These are phyloP conservation scores for Talaromyces sp. DNA, from an alignment of 2,329 filamentous ascomycete genomes.

Conservation along the genomic window DNA sequence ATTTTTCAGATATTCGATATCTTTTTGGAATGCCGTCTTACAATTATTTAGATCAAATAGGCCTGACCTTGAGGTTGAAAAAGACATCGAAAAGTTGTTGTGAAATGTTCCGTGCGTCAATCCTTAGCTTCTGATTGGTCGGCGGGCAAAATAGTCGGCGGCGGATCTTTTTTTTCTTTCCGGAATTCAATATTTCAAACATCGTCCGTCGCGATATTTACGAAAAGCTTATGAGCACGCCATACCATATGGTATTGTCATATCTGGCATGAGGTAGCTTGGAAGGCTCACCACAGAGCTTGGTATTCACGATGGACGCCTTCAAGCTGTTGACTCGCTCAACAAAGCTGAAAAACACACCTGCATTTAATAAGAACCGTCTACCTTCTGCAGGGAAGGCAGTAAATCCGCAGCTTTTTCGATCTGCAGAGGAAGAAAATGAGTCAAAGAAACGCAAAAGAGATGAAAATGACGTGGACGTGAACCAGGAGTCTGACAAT, in stretches of 20 bases:
- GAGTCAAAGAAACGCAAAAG: conserved; percentile 34
- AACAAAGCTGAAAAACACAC: conserved; percentile 34
- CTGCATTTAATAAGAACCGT: conserved; percentile 20
- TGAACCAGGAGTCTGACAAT: conserved; percentile 16
- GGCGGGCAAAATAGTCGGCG: neutral
- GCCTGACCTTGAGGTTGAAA: neutral
- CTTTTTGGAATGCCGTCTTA: neutral
- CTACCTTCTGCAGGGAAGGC: conserved; percentile 38
- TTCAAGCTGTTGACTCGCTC: conserved; percentile 41
- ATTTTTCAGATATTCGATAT: neutral
- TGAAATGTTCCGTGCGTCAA: neutral
- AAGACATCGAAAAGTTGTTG: neutral
- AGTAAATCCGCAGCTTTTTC: conserved; percentile 33
- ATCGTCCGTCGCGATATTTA: neutral
- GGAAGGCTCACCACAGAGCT: neutral
- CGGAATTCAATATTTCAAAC: neutral
- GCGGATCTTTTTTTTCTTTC: conserved; percentile 2
- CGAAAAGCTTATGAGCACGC: neutral
- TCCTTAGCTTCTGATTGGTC: conserved; percentile 1
- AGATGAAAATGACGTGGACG: conserved; percentile 18
- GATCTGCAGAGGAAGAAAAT: conserved; percentile 21
- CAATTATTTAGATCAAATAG: neutral
- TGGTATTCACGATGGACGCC: conserved; percentile 34
- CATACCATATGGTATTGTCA: neutral
- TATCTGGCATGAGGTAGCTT: neutral